Conservation (phyloP, 2,329 filamentous ascomycete species). For the Elsinoe arachidis region DNA sequence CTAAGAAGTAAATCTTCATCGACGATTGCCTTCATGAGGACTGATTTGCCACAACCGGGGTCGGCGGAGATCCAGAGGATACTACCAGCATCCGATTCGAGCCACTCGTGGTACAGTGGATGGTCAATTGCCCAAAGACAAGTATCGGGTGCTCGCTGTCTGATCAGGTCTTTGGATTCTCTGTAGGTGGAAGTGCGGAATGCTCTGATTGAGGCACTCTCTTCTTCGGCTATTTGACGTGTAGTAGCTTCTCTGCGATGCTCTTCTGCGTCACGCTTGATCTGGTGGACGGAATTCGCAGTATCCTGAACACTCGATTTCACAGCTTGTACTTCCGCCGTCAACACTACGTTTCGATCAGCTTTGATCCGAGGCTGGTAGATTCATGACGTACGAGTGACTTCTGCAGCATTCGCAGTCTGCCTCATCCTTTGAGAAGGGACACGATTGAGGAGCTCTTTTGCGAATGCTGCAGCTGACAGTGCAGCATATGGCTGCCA, state of each 20-base stretch:
- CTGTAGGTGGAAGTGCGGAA: not conserved
- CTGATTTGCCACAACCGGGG: conserved; percentile 35
- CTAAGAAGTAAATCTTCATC: conserved; percentile 21
- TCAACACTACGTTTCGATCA: not conserved
- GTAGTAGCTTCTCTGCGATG: not conserved
- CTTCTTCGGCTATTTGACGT: not conserved
- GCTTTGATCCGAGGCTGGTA: not conserved
- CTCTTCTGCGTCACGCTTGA: not conserved
- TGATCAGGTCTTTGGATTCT: not conserved
- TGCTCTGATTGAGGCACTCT: not conserved
- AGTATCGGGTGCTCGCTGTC: conserved; percentile 22
- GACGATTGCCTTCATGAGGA: conserved; percentile 28
- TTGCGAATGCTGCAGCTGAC: conserved; percentile 20
- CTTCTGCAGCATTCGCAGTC: not conserved
- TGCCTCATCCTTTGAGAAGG: not conserved
- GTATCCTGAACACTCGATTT: not conserved
- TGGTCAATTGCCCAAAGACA: conserved; percentile 29
- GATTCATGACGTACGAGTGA: not conserved
- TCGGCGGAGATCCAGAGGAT: conserved; percentile 35
- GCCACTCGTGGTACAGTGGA: conserved; percentile 24
- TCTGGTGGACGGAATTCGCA: not conserved
- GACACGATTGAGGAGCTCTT: conserved; percentile 12
- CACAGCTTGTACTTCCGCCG: not conserved
- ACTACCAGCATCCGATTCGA: conserved; percentile 8
- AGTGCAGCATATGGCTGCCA: conserved; percentile 21